Evolutionary conservation across 257 asterid species (phyloP), one percentile per base, ranked within the genome.

Genomic region (Solanum habrochaites): DNA sequence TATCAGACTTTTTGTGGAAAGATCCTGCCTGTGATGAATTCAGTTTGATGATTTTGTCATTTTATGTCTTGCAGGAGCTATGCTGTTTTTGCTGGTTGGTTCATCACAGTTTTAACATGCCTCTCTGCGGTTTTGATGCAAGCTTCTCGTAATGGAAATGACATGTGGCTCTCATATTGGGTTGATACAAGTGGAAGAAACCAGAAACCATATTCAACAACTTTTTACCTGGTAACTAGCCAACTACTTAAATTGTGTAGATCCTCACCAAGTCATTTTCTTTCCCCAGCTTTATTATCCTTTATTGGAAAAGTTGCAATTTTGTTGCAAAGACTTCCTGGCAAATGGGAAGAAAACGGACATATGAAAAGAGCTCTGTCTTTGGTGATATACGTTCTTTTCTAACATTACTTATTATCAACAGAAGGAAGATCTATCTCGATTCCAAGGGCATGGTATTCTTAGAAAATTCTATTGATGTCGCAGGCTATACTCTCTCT

Each of bases 141-240:
- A 95, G 98, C 96, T 74, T 94, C 99, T 86, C 98, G 99, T 82
- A 97, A 97, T 87, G 99, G 98, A 27, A 97, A 97, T 89, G 99
- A 97, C 90, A 87, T 95, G 86, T 97, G 99, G 99, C 90, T 97
- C 83, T 95, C 98, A 7, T 95, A 88, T 90, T 97, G 99, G 99
- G 99, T 97, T 84, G 99, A 97, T 93, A 89, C 98, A 66, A 90
- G 92, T 4, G 93, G 93, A 90, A 88, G 86, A 89, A 80, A 80
- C 86, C 93, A 89, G 81, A 89, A 91, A 92, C 88, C 91, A 88
- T 89, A 89, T 88, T 92, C 99, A 1, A 94, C 94, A 45, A 88
- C 96, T 25, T 97, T 94, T 90, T 95, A 93, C 89, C 92, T 97
- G 98, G 98, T 97, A 71, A 91, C 92, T 77, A 74, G 39, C 83